Evolutionary conservation across 1,284 basidiomycete species (phyloP).

Genomic region (Fomitopsis betulina): DNA sequence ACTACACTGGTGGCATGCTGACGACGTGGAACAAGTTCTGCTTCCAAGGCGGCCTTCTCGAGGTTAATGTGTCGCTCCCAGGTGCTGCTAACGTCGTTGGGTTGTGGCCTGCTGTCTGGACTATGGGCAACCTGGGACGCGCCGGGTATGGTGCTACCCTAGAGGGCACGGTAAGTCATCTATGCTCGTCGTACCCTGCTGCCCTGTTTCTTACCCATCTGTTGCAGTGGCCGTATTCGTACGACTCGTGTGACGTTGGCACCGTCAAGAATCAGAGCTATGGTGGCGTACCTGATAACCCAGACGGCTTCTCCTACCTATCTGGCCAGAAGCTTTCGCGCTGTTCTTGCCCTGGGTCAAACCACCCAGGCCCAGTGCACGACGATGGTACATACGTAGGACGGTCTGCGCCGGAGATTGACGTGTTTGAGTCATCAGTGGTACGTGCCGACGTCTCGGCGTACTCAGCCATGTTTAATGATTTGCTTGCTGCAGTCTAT

Average conservation of each 20-base stretch:
- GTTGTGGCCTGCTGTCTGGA: constrained; percentile 53
- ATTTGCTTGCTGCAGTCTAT: constrained; percentile 44
- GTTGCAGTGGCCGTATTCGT: constrained; percentile 49
- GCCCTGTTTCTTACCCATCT: background rate
- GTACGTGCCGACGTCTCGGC: constrained; percentile 1
- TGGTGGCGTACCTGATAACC: constrained; percentile 33
- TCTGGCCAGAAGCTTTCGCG: constrained; percentile 78
- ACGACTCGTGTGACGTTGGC: constrained; percentile 53
- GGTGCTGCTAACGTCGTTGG: constrained; percentile 57
- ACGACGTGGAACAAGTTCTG: constrained; percentile 91
- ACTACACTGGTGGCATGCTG: constrained; percentile 73
- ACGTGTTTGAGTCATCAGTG: constrained; percentile 58
- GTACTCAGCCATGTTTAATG: constrained; percentile 1
- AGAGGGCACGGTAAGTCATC: constrained; percentile 40
- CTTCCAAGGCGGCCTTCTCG: constrained; percentile 83
- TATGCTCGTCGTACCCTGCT: background rate
- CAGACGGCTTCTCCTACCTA: constrained; percentile 52
- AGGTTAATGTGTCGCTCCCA: constrained; percentile 72
- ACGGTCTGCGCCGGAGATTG: constrained; percentile 84
- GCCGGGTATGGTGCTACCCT: constrained; percentile 58
- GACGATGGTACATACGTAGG: constrained; percentile 62
- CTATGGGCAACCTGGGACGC: constrained; percentile 54
- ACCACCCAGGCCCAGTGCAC: constrained; percentile 76
- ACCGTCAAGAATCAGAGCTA: constrained; percentile 47
- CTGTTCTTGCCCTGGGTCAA: constrained; percentile 79